phyloP scores from a whole-genome alignment of 441 rosid species.

The Brassica balearica region DNA sequence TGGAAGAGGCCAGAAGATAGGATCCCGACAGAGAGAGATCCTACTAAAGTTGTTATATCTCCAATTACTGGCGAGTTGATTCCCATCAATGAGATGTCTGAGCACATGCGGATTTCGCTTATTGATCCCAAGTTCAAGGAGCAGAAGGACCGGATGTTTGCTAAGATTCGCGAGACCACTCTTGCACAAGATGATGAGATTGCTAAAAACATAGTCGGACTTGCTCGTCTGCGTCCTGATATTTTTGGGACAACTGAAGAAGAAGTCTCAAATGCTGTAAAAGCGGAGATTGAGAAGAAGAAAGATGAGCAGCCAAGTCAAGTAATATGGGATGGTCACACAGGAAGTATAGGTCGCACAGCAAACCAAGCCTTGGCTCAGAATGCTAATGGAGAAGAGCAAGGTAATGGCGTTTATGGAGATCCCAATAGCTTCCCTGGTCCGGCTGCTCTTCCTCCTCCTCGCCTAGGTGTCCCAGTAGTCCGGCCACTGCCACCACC shows the following conservation, averaged over 20 bases:
- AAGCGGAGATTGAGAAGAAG: constrained; percentile 98
- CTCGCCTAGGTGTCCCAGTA: constrained; percentile 74
- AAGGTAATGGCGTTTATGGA: constrained; percentile 53
- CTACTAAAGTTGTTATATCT: constrained; percentile 83
- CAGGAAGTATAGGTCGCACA: constrained; percentile 98
- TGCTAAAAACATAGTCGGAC: constrained; percentile 92
- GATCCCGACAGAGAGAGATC: constrained; percentile 85
- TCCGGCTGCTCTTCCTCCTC: constrained; percentile 97
- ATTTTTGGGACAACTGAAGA: constrained; percentile 99
- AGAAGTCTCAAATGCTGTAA: constrained; percentile 98
- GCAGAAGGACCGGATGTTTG: constrained; percentile 99
- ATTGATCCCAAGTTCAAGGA: constrained; percentile 99
- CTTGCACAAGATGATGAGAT: constrained; percentile 99
- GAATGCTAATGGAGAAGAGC: constrained; percentile 76
- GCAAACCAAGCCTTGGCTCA: constrained; percentile 97
- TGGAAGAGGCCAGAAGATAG: constrained; percentile 99
- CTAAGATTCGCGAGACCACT: constrained; percentile 97
- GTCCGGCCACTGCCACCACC: constrained; percentile 95
- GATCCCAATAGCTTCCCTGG: constrained; percentile 75
- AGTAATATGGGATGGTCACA: constrained; percentile 99
- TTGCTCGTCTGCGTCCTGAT: constrained; percentile 95
- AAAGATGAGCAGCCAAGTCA: constrained; percentile 98
- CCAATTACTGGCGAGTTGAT: constrained; percentile 96
- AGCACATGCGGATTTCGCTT: constrained; percentile 95
- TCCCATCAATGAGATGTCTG: constrained; percentile 96